Percentiles rank a stretch among this genome's conserved stretches.
Evolutionary conservation across 108 stramenopile genomes (phyloP).

Genomic region (Aurantiochytrium sp.): DNA sequence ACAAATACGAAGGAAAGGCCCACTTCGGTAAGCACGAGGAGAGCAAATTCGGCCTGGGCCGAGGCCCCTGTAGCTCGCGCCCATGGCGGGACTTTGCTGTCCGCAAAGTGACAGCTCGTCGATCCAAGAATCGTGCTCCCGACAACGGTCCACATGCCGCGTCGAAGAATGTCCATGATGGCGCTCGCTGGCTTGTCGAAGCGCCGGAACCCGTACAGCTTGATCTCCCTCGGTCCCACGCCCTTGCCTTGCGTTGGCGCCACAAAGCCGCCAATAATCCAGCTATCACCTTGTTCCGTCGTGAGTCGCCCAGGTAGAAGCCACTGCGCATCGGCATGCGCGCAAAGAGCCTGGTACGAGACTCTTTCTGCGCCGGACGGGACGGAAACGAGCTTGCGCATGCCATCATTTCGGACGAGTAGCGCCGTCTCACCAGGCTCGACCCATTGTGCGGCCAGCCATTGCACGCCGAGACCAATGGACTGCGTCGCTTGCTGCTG

Average conservation of each 20-base stretch:
- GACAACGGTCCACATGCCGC: neutral
- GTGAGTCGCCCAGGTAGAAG: neutral
- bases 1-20: neutral
- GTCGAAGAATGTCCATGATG: neutral
- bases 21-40: neutral
- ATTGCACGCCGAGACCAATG: neutral
- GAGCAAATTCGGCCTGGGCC: neutral
- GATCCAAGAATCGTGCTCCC: neutral
- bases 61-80: neutral
- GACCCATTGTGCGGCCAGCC: neutral
- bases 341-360: neutral
- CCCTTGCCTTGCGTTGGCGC: neutral
- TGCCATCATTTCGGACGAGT: neutral
- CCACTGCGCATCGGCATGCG: neutral
- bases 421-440: neutral
- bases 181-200: neutral
- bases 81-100: neutral
- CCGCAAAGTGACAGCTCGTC: neutral
- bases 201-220: neutral
- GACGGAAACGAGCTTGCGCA: neutral
- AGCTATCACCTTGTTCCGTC: neutral
- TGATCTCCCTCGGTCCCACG: neutral
- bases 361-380: neutral
- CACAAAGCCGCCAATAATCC: neutral
- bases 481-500: neutral